Conservation (phyloP, 345 rosid genomes). For the Lumnitzera racemosa region DNA sequence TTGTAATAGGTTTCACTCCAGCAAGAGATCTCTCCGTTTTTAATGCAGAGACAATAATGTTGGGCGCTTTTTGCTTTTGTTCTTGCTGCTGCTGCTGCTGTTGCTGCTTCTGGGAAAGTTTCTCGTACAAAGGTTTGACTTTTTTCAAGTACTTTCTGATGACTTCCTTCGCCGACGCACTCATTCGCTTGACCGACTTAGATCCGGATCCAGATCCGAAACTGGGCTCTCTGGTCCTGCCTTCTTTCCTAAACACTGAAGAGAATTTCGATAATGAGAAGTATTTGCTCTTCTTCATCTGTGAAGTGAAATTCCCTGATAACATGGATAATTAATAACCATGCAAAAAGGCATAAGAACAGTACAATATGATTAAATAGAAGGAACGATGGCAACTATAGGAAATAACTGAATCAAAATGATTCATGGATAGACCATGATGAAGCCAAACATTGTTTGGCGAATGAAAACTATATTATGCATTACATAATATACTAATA, state of each 20-base stretch:
- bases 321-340: no score
- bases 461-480: no score
- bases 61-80: conserved; percentile 1
- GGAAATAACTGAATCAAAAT: no score
- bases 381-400: no score
- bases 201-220: no score
- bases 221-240: conserved; percentile 13
- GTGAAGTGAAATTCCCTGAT: no score
- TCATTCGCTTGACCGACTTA: conserved; percentile 64
- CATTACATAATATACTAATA: no score
- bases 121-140: conserved; percentile 90
- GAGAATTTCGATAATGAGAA: conserved; percentile 78
- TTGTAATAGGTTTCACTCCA: background rate
- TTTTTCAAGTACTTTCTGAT: conserved; percentile 79
- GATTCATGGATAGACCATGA: no score
- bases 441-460: no score
- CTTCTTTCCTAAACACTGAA: conserved; percentile 77
- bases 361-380: no score
- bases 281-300: conserved; percentile 39
- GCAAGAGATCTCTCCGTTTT: conserved; percentile 22
- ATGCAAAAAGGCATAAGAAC: no score
- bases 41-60: no score
- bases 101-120: conserved; percentile 55
- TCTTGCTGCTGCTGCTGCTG: background rate
- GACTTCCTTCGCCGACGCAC: conserved; percentile 74